Percentiles rank a stretch among this genome's conserved stretches.
phyloP scores from a whole-genome alignment of 495 filamentous ascomycete genomes.

The Oidiodendron maius region DNA sequence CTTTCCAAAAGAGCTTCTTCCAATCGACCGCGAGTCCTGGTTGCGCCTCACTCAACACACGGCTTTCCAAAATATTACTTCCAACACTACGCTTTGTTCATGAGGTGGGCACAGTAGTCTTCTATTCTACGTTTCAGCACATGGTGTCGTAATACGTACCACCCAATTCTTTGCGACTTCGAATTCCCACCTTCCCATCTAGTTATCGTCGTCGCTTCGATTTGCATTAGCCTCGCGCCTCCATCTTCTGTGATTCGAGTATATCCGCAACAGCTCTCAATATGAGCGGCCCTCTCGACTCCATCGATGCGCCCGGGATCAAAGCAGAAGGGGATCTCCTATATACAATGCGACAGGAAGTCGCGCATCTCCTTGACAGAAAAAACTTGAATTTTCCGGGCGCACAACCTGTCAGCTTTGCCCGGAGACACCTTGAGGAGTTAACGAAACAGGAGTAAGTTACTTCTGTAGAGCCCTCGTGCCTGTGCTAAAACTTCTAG shows the following conservation, averaged over 20 bases:
- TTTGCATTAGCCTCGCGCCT: neutral
- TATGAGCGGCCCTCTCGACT: slow-evolving; percentile 14
- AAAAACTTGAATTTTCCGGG: slow-evolving; percentile 70
- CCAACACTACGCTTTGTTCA: too few species aligned
- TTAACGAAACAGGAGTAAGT: slow-evolving; percentile 67
- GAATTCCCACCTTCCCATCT: too few species aligned
- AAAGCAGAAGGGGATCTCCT: slow-evolving; percentile 54
- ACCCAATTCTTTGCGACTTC: too few species aligned
- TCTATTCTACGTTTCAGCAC: too few species aligned
- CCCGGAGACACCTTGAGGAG: slow-evolving; percentile 68
- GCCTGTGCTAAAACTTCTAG: slow-evolving; percentile 25
- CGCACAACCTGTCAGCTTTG: slow-evolving; percentile 91
- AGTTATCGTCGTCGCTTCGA: too few species aligned
- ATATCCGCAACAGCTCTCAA: slow-evolving; percentile 1
- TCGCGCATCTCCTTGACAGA: slow-evolving; percentile 69
- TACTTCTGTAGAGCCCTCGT: neutral
- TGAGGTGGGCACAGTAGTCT: too few species aligned
- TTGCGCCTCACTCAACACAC: too few species aligned
- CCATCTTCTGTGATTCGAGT: neutral
- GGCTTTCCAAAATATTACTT: too few species aligned
- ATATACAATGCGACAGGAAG: slow-evolving; percentile 59
- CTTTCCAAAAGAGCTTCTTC: too few species aligned
- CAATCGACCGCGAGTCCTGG: too few species aligned
- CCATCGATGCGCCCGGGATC: slow-evolving; percentile 54
- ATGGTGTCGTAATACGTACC: too few species aligned